Evolutionary conservation across 1,284 basidiomycete genomes (phyloP), one percentile per base, ranked within the genome.

Genomic region (Schizophyllum commune): DNA sequence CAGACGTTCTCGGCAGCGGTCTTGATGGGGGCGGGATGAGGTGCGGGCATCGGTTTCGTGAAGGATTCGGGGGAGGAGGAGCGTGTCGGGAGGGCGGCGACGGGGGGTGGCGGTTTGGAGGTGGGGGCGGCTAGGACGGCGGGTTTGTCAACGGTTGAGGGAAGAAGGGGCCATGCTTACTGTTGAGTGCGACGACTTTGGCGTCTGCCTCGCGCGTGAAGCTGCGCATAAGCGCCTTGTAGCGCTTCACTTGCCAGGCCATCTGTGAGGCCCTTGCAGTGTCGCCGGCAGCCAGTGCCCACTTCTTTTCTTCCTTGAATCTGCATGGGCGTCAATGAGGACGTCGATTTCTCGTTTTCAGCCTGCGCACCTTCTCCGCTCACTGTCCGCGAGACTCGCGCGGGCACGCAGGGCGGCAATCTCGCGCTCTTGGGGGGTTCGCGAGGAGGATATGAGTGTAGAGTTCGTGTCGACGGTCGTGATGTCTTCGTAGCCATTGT

Each of bases 181-280:
- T 39, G 21, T 34, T 59, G 90, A 89, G 83, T 79, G 88, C 84
- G 58, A 88, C 71, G 55, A 88, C 70, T 71, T 85, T 86, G n/a
- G 79, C 72, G 65, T 91, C 90, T 47, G 90, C 89, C 72, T 92
- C 88, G 59, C 83, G 78, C 64, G 85, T 85, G 68, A 89, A 91
- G 66, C 88, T 89, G 71, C 90, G 84, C 80, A 88, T 89, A 63
- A 92, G 75, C 21, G 86, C 83, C 34, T 86, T 83, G 70, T 89
- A 92, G 20, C 85, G 81, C 73, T 87, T 86, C 62, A 91, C 87
- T 70, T 91, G 87, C 85, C 88, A 91, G 65, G 83, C 84, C 77
- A 92, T 83, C 75, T 92, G 86, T 27, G 80, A 77, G 20, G 89
- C 90, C 55, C 89, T 81, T 13, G 86, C 84, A 54, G 75, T 67